These are phyloP conservation scores for Lignosus rhinocerotis DNA, from an alignment of 1,284 basidiomycete genomes.

Conservation along the genomic window DNA sequence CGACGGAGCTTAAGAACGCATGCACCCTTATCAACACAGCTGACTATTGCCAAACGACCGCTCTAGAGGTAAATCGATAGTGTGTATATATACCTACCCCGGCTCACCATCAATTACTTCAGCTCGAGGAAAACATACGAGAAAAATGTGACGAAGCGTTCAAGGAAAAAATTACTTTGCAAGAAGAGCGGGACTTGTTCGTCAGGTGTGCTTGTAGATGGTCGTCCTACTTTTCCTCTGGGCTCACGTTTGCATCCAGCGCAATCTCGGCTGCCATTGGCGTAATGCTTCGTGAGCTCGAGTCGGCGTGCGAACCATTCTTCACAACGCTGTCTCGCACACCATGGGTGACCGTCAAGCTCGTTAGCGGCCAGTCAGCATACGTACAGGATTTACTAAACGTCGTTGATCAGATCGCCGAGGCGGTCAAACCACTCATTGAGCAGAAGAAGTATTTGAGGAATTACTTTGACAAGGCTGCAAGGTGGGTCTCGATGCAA, in stretches of 20 bases:
- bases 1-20: slow-evolving; percentile 74
- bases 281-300: slow-evolving; percentile 80
- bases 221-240: not conserved
- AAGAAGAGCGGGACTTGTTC: slow-evolving; percentile 87
- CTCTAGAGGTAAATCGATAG: slow-evolving; percentile 63
- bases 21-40: slow-evolving; percentile 94
- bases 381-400: slow-evolving; percentile 79
- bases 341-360: slow-evolving; percentile 74
- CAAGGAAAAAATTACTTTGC: slow-evolving; percentile 80
- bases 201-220: slow-evolving; percentile 55
- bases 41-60: slow-evolving; percentile 95
- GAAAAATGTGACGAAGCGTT: slow-evolving; percentile 79
- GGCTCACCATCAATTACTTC: not conserved
- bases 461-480: slow-evolving; percentile 90
- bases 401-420: slow-evolving; percentile 63
- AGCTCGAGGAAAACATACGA: slow-evolving; percentile 92
- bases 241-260: slow-evolving; percentile 38
- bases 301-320: slow-evolving; percentile 74
- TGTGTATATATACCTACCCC: not conserved
- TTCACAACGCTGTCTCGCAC: slow-evolving; percentile 76
- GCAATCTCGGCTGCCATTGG: slow-evolving; percentile 82
- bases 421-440: slow-evolving; percentile 68
- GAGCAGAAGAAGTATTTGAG: slow-evolving; percentile 93
- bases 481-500: slow-evolving; percentile 54
- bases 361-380: slow-evolving; percentile 83